Evolutionary conservation across 2,329 filamentous ascomycete species (phyloP).

Genomic region (Mariannaea sp.): DNA sequence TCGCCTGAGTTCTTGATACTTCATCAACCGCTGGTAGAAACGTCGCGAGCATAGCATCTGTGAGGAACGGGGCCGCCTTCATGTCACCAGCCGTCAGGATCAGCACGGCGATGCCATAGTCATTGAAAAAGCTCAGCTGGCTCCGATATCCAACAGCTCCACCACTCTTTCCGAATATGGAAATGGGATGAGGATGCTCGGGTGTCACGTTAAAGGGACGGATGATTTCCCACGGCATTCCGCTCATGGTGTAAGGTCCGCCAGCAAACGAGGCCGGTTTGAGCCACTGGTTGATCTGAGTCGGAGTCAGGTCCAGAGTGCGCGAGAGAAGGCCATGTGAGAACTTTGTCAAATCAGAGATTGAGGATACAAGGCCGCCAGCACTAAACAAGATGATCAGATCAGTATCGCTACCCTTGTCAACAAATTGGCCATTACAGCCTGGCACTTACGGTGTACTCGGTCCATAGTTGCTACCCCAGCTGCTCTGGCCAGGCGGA

Average conservation of each 20-base stretch:
- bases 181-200: slow-evolving; percentile 38
- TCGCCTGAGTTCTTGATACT: slow-evolving; percentile 35
- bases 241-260: slow-evolving; percentile 39
- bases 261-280: slow-evolving; percentile 43
- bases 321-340: slow-evolving; percentile 38
- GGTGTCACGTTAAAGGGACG: slow-evolving; percentile 36
- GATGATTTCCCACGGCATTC: slow-evolving; percentile 47
- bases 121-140: slow-evolving; percentile 43
- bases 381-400: slow-evolving; percentile 28
- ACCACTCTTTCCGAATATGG: slow-evolving; percentile 44
- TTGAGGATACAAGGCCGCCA: slow-evolving; percentile 43
- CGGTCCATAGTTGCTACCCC: slow-evolving; percentile 43
- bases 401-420: slow-evolving; percentile 6
- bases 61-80: slow-evolving; percentile 34
- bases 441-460: slow-evolving; percentile 40
- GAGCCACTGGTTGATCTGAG: slow-evolving; percentile 41
- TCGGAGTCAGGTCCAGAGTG: slow-evolving; percentile 30
- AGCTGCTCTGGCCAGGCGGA: slow-evolving; percentile 40
- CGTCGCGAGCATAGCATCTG: slow-evolving; percentile 36
- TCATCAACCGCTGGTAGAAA: slow-evolving; percentile 39
- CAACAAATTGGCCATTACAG: background rate
- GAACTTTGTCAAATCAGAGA: slow-evolving; percentile 41
- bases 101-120: slow-evolving; percentile 42
- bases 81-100: slow-evolving; percentile 41
- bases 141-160: slow-evolving; percentile 42